phyloP scores from a whole-genome alignment of 2,329 filamentous ascomycete species.

The Furcasterigmium sp. region DNA sequence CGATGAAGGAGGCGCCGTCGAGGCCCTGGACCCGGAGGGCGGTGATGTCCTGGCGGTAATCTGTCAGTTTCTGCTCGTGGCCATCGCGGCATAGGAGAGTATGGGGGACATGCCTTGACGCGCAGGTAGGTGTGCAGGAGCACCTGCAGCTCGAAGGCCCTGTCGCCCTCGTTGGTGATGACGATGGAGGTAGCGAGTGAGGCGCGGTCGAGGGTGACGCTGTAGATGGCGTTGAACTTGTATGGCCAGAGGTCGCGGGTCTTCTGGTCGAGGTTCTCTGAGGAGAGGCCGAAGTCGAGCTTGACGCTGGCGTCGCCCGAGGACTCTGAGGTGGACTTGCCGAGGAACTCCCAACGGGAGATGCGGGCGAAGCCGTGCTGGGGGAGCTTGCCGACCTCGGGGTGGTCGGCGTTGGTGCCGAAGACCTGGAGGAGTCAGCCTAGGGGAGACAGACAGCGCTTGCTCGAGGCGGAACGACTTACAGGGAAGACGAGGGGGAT shows the following conservation, averaged over 20 bases:
- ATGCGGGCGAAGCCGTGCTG: constrained; percentile 95
- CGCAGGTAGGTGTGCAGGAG: constrained; percentile 88
- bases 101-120: constrained; percentile 47
- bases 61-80: background rate
- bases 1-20: constrained; percentile 68
- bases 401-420: constrained; percentile 71
- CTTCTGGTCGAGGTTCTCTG: constrained; percentile 63
- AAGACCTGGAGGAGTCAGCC: constrained; percentile 63
- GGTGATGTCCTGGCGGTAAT: constrained; percentile 65
- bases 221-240: constrained; percentile 88
- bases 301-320: constrained; percentile 66
- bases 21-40: constrained; percentile 71
- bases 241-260: constrained; percentile 74
- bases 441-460: background rate
- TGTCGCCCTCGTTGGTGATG: constrained; percentile 79
- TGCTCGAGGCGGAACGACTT: constrained; percentile 25
- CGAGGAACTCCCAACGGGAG: constrained; percentile 88
- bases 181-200: constrained; percentile 76
- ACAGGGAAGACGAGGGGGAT: constrained; percentile 93
- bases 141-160: constrained; percentile 85
- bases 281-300: constrained; percentile 89
- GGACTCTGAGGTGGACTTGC: constrained; percentile 60
- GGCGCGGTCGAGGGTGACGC: constrained; percentile 73
- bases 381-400: constrained; percentile 72
- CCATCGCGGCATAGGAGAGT: background rate